Percentiles rank a stretch among this genome's conserved stretches.
Evolutionary conservation across 495 filamentous ascomycete genomes (phyloP).

Genomic region (Neurospora sp.): DNA sequence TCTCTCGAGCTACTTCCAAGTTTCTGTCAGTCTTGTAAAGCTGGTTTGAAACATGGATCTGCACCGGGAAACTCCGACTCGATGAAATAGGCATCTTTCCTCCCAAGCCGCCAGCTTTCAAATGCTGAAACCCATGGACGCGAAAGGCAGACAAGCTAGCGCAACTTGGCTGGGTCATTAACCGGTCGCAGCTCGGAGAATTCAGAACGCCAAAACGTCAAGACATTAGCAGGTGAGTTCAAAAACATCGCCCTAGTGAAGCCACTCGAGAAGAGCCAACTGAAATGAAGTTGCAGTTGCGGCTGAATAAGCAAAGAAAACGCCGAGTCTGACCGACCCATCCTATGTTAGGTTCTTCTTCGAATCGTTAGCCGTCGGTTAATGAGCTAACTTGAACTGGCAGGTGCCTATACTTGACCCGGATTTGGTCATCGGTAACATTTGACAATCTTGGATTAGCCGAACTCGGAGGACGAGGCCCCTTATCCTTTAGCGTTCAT

Average conservation of each 20-base stretch:
- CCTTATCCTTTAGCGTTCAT: background rate
- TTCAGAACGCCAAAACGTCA: background rate
- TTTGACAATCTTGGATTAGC: background rate
- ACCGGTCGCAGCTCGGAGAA: background rate
- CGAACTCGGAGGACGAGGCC: background rate
- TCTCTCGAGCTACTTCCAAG: background rate
- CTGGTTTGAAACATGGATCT: background rate
- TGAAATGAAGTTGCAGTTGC: background rate
- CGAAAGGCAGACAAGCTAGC: background rate
- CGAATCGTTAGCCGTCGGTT: background rate
- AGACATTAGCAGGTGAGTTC: background rate
- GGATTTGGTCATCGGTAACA: background rate
- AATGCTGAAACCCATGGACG: background rate
- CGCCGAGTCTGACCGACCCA: background rate
- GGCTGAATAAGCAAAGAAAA: background rate
- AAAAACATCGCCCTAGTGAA: background rate
- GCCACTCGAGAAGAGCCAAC: background rate
- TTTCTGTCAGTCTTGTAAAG: background rate
- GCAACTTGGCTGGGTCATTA: background rate
- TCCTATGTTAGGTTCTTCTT: background rate
- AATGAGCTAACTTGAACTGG: background rate
- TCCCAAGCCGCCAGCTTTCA: background rate
- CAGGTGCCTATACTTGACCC: background rate
- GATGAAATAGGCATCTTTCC: background rate
- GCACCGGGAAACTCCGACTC: background rate